Base-by-base conservation (phyloP, 345 rosid genomes). In the Dipteronia sinensis region DNA sequence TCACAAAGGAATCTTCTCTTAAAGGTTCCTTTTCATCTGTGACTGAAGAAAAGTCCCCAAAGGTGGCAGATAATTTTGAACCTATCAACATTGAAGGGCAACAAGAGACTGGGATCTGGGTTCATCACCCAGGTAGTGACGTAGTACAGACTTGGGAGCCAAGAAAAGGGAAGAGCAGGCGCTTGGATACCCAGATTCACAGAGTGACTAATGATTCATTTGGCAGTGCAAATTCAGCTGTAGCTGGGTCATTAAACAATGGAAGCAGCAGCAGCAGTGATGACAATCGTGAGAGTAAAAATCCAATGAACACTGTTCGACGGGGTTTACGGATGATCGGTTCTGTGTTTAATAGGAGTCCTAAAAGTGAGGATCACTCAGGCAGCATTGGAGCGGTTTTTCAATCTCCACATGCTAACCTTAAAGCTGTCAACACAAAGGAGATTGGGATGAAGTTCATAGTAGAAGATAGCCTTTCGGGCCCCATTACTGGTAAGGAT, bases 51-150 rank as follows among this genome's bases (percentile, higher is more conserved):
- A 89, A 87, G 82, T 84, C 95, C 55, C 82, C 87, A 34, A 81
- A 78, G 73, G 85, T 88, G 71, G 75, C 63, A 13, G 97, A 92
- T 81, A 86, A 79, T 84, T 84, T 89, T 59, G 95, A 94, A 80
- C 90, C 99, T n/a, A 88, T 96, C 49, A 84, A 88, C 77, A 80
- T 94, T 67, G 93, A 86, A 82, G 98, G 99, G 78, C 91, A 86
- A 82, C 66, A 74, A 40, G 88, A 84, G 83, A 90, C 89, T n/a
- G 99, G 96, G 65, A 80, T 94, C 25, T 96, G 98, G 99, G 83
- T 91, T 42, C 91, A 91, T 84, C 94, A 85, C 76, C 99, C 98
- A 2, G 98, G 99, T 79, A 87, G 84, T 44, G 96, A 91, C 76
- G 89, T 88, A 72, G 81, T 87, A 23, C 96, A 87, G 80, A 88